phyloP scores from a whole-genome alignment of 176 grass and related monocot genomes.

The Bromus sterilis region DNA sequence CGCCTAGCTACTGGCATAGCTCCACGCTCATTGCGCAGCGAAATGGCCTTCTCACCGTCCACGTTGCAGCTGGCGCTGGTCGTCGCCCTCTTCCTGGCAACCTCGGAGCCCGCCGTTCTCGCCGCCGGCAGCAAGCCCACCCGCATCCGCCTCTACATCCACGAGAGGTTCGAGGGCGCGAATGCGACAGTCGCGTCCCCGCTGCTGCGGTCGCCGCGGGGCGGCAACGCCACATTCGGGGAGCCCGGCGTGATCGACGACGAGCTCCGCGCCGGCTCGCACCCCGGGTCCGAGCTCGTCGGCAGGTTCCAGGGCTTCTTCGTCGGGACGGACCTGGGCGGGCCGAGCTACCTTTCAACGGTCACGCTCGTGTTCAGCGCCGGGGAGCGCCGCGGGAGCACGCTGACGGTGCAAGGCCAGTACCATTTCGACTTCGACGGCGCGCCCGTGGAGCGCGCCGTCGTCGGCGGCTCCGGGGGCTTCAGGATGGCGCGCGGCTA shows the following conservation, averaged over 20 bases:
- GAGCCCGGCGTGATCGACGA: conserved; percentile 14
- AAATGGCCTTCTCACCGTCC: neutral
- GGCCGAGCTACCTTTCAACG: neutral
- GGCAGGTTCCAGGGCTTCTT: conserved; percentile 18
- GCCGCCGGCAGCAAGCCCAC: neutral
- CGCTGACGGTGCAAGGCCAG: neutral
- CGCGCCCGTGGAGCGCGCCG: neutral
- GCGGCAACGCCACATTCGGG: conserved; percentile 20
- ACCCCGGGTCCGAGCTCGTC: neutral
- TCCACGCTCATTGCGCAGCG: neutral
- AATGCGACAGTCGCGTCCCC: conserved; percentile 1
- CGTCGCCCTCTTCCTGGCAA: neutral
- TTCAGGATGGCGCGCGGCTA: conserved; percentile 24
- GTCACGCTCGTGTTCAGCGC: conserved; percentile 12
- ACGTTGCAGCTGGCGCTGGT: neutral
- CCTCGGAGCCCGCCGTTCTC: neutral
- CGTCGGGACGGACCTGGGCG: neutral
- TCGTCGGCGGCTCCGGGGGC: conserved; percentile 9
- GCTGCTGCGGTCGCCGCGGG: neutral
- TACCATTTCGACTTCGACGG: neutral
- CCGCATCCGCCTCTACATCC: conserved; percentile 28
- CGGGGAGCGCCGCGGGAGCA: conserved; percentile 14
- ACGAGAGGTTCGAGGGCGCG: conserved; percentile 8
- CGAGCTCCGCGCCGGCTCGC: neutral
- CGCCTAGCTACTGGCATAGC: too few relatives aligned